A percentile compares a stretch with the other conserved stretches of the same genome.
These are phyloP conservation scores for Metschnikowia peoriensis DNA, from an alignment of 805 yeast species.

Conservation along the genomic window DNA sequence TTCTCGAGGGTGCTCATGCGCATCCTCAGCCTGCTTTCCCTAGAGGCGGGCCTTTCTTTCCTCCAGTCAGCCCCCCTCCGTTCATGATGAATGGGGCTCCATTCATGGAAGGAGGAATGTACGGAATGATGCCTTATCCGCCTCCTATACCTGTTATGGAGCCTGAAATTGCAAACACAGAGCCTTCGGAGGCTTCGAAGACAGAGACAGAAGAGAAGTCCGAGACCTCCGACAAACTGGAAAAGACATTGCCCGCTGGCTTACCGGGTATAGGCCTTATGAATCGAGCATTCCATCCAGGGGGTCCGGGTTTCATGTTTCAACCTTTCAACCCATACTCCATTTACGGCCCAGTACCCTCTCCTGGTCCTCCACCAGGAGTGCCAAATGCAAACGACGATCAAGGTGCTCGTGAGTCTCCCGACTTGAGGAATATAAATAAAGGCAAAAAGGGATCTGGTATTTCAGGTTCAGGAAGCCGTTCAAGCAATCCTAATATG, in stretches of 20 bases:
- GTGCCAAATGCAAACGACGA: slow-evolving; percentile 15
- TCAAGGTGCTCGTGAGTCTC: background rate
- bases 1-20: slow-evolving; percentile 23
- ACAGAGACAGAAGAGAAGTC: slow-evolving; percentile 5
- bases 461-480: background rate
- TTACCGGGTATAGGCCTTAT: slow-evolving; percentile 35
- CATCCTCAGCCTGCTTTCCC: slow-evolving; percentile 16
- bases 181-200: slow-evolving; percentile 1
- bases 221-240: slow-evolving; percentile 7
- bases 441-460: background rate
- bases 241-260: slow-evolving; percentile 8
- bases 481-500: background rate
- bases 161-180: slow-evolving; percentile 9
- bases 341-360: slow-evolving; percentile 27
- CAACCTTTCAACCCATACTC: slow-evolving; percentile 52
- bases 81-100: slow-evolving; percentile 37
- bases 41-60: slow-evolving; percentile 31
- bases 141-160: slow-evolving; percentile 11
- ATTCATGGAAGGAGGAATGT: slow-evolving; percentile 38
- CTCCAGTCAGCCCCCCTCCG: slow-evolving; percentile 38
- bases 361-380: slow-evolving; percentile 11
- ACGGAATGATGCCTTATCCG: slow-evolving; percentile 29
- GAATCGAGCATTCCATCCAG: slow-evolving; percentile 31
- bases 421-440: background rate
- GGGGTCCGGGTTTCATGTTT: slow-evolving; percentile 40